Base-by-base conservation (phyloP, 768 basidiomycete species). In the Paxillus ammoniavirescens region DNA sequence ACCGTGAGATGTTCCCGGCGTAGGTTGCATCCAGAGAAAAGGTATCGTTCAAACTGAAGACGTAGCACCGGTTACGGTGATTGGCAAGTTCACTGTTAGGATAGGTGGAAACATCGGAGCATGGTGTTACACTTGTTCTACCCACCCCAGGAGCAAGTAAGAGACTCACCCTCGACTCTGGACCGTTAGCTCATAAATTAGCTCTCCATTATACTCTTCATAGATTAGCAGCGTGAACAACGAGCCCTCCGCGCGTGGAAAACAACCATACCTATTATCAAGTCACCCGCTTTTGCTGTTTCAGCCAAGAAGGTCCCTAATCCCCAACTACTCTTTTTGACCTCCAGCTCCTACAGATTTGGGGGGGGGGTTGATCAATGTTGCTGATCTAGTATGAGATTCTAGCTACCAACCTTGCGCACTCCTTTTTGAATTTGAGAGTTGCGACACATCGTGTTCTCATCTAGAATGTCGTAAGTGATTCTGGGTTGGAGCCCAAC, bases 131-230 rank as follows among this genome's bases (percentile, higher is more conserved):
- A 31, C 31, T 31, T 31, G 31, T 31, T 31, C 31, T 10, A 9
- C 31, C 31, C 31, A 31, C 8, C 31, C 31, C 28, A 5, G 4
- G 21, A 26, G 5, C 8, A 50, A 49, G 48, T 3, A 10, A 8
- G 26, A 21, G 9, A 72, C 80, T 53, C 54, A 84, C 85, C 75
- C 75, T 61, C 85, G 77, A 36, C 77, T 80, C 6, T 72, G 65
- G 5, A 75, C 69, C 1, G 82, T 86, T 0, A 71, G 62, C 26
- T 78, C 75, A 45, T 69, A 77, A 4, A 84, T 76, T 17, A 83
- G 57, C 66, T 90, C 86, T 2, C 88, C 88, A 5, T 78, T 65
- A 54, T 90, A 89, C 68, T 89, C 89, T 89, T 43, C 43, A 8
- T 42, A 49, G 30, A 40, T 13, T 45, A 28, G 49, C 4, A 10